Evolutionary conservation across 148 eudicot species (phyloP), one percentile per base, ranked within the genome.

Genomic region (Tetragonia tetragonoides): DNA sequence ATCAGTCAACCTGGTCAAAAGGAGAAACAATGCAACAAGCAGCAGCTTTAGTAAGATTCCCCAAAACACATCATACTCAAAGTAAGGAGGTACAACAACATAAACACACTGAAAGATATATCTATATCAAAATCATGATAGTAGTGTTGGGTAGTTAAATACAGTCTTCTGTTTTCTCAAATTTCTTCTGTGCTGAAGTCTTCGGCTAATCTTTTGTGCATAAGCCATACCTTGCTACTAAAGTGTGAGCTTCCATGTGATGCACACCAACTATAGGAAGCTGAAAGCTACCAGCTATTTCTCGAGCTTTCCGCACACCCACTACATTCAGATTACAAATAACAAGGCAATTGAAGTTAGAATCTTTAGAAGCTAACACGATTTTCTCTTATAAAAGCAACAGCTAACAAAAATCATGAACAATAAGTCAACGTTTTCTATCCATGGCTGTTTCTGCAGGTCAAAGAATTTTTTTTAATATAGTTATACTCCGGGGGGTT

Each of bases 211-310:
- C 0, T 34, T 10, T 72, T 72, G 54, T 73, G 40, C 20, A 42
- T 28, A 78, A 15, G 18, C 34, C 57, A 63, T 91, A 91, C 99
- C 99, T 93, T 72, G 97, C 97, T 28, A 95, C 95, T 80, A 95
- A 88, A 83, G 99, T 89, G 82, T 95, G 99, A 85, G 99, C 99
- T 85, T 95, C 99, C 99, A 95, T 95, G 80, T 95, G 99, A 85
- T 95, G 99, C 23, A 95, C 97, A 76, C 92, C 97, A 77, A 95
- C 90, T 47, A 93, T 82, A 63, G 99, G 99, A 66, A 95, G 81
- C 74, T 87, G 86, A 78, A 85, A 90, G 73, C 78, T 74, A 54
- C 97, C 88, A 66, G 99, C 97, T 78, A 95, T 82, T 79, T 88
- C 86, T 77, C 99, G 90, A 83, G 97, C 99, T 85, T 95, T 95